Percentiles rank a stretch among this genome's conserved stretches.
Evolutionary conservation across 768 basidiomycete species (phyloP).

Genomic region (Rhizopogon salebrosus): DNA sequence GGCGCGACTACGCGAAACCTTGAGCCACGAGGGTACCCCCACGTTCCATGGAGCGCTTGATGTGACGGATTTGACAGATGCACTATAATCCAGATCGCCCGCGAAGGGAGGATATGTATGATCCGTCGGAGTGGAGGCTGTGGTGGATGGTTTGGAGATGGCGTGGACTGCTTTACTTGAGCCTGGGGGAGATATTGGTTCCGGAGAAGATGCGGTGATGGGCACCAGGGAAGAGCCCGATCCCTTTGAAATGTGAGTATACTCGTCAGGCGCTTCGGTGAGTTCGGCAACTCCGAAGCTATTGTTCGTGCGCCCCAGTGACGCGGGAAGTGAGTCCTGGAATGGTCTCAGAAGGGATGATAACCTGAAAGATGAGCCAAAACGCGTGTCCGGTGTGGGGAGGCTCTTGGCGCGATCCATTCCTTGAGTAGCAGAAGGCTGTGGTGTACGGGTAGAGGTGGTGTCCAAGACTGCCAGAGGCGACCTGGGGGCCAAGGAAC

Average conservation of each 20-base stretch:
- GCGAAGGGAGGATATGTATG: slow-evolving; percentile 83
- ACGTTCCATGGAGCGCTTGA: slow-evolving; percentile 46
- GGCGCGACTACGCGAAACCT: slow-evolving; percentile 35
- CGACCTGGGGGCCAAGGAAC: slow-evolving; percentile 23
- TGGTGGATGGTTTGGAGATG: slow-evolving; percentile 20
- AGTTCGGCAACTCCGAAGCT: slow-evolving; percentile 21
- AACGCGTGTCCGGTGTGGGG: slow-evolving; percentile 28
- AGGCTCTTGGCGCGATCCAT: slow-evolving; percentile 38
- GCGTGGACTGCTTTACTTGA: neutral
- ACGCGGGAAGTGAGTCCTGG: slow-evolving; percentile 45
- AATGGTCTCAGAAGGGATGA: slow-evolving; percentile 65
- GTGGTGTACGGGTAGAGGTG: slow-evolving; percentile 38
- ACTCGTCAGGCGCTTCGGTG: slow-evolving; percentile 49
- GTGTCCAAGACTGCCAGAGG: slow-evolving; percentile 49
- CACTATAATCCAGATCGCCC: slow-evolving; percentile 38
- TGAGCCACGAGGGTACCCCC: slow-evolving; percentile 71
- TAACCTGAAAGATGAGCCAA: slow-evolving; percentile 52
- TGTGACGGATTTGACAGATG: slow-evolving; percentile 39
- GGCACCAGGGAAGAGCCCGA: slow-evolving; percentile 56
- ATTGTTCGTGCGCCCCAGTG: slow-evolving; percentile 27
- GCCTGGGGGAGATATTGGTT: slow-evolving; percentile 9
- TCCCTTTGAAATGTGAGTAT: slow-evolving; percentile 64
- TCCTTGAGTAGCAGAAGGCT: slow-evolving; percentile 17
- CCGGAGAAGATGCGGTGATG: slow-evolving; percentile 40
- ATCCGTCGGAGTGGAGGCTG: slow-evolving; percentile 26